A percentile compares a stretch with the other conserved stretches of the same genome.
Evolutionary conservation across 331 rosid genomes (phyloP).

Genomic region (Rosa hybrid): DNA sequence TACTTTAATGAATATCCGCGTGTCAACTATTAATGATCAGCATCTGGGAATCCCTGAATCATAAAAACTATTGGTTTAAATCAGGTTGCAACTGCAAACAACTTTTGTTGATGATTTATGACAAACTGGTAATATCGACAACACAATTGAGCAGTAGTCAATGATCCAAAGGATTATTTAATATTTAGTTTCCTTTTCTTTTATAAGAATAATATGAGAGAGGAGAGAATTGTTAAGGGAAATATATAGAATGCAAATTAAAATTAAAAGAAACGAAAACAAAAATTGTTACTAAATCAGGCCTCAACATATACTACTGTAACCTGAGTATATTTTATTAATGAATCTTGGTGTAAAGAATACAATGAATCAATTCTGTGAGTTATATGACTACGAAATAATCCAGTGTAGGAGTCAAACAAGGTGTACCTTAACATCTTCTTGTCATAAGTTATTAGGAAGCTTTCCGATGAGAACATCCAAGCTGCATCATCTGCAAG

Average conservation of each 20-base stretch:
- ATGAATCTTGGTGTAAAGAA: slow-evolving; percentile 1
- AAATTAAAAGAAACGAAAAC: neutral
- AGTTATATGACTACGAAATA: neutral
- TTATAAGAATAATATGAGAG: neutral
- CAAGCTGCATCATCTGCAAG: slow-evolving; percentile 12
- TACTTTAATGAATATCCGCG: neutral
- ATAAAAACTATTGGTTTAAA: neutral
- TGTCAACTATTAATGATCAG: neutral
- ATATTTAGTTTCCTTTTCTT: neutral
- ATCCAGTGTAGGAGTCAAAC: slow-evolving; percentile 3
- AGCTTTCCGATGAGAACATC: neutral
- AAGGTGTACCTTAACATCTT: slow-evolving; percentile 18
- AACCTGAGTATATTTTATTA: neutral
- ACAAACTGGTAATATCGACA: neutral
- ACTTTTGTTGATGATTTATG: neutral
- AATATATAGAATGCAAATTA: neutral
- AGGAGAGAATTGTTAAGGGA: neutral
- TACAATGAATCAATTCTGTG: slow-evolving; percentile 2
- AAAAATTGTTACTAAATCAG: neutral
- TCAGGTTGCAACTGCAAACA: neutral
- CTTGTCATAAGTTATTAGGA: slow-evolving; percentile 1
- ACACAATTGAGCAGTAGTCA: neutral
- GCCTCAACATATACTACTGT: neutral
- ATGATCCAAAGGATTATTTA: neutral
- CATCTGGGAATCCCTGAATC: neutral